Conservation (phyloP, 2,329 filamentous ascomycete genomes). For the Botrytis galanthina region DNA sequence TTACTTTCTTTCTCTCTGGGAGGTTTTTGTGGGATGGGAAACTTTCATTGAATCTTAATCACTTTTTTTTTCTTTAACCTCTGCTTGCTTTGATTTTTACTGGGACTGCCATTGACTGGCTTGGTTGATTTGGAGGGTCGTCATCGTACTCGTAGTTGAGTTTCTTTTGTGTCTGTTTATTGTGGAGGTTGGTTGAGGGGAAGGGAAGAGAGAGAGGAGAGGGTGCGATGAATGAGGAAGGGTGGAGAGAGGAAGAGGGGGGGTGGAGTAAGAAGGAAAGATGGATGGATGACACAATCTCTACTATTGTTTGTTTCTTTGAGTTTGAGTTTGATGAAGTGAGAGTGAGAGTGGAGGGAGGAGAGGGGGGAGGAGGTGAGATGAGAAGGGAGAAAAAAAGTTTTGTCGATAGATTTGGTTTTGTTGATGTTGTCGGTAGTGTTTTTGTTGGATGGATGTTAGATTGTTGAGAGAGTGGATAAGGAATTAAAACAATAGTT, state of each 20-base stretch:
- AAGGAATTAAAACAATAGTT: neutral
- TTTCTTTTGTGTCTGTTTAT: conserved; percentile 9
- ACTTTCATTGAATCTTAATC: conserved; percentile 7
- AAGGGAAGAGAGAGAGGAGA: neutral
- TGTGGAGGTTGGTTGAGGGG: neutral
- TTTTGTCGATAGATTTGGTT: neutral
- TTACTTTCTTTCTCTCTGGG: conserved; percentile 1
- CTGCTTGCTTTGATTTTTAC: neutral
- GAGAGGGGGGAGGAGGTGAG: neutral
- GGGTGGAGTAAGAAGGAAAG: neutral
- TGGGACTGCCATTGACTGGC: conserved; percentile 2
- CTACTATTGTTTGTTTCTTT: conserved; percentile 1
- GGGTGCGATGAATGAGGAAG: neutral
- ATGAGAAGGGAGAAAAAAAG: neutral
- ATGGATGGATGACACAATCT: neutral
- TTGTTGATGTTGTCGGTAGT: neutral
- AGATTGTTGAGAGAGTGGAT: neutral
- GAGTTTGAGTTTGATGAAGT: neutral
- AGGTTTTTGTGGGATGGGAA: neutral
- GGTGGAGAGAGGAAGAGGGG: neutral
- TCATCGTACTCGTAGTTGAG: neutral
- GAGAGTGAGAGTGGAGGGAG: no score
- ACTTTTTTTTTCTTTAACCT: neutral
- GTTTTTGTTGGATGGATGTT: neutral
- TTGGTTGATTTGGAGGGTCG: neutral